Evolutionary conservation across 345 rosid genomes (phyloP).

Genomic region (Brassica carinata): DNA sequence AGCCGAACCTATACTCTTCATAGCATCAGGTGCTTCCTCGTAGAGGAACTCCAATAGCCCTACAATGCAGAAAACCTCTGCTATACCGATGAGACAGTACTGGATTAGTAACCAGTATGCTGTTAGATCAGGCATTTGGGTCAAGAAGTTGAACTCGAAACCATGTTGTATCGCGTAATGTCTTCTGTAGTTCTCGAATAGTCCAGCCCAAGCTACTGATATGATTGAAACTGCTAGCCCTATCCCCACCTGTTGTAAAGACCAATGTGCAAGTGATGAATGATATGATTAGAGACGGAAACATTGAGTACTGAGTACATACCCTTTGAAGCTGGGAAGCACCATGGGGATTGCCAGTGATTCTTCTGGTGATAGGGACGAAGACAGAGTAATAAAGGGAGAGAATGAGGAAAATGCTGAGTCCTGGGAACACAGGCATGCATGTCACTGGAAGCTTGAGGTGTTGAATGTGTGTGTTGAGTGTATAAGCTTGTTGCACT

Average conservation of each 20-base stretch:
- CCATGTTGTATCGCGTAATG: conserved; percentile 68
- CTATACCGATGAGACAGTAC: conserved; percentile 83
- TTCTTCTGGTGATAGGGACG: conserved; percentile 68
- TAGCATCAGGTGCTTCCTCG: conserved; percentile 94
- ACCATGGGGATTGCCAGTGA: conserved; percentile 88
- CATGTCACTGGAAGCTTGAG: conserved; percentile 86
- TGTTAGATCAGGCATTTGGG: conserved; percentile 65
- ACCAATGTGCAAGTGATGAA: neutral
- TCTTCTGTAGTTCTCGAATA: conserved; percentile 77
- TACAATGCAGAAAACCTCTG: conserved; percentile 84
- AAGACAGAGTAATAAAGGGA: conserved; percentile 71
- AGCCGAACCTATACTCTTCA: conserved; percentile 96
- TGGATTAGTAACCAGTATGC: conserved; percentile 88
- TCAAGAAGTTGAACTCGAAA: conserved; percentile 53
- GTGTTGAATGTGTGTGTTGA: conserved; percentile 69
- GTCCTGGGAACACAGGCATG: conserved; percentile 93
- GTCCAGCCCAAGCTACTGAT: conserved; percentile 74
- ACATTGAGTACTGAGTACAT: neutral
- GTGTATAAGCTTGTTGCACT: conserved; percentile 82
- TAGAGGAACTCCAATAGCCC: conserved; percentile 83
- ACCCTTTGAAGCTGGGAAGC: conserved; percentile 95
- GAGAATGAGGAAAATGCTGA: conserved; percentile 73
- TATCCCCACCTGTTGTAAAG: conserved; percentile 51
- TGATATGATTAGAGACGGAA: neutral
- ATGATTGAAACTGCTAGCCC: conserved; percentile 71